These are phyloP conservation scores for Daphne laureola DNA, from an alignment of 441 rosid genomes.

Conservation along the genomic window DNA sequence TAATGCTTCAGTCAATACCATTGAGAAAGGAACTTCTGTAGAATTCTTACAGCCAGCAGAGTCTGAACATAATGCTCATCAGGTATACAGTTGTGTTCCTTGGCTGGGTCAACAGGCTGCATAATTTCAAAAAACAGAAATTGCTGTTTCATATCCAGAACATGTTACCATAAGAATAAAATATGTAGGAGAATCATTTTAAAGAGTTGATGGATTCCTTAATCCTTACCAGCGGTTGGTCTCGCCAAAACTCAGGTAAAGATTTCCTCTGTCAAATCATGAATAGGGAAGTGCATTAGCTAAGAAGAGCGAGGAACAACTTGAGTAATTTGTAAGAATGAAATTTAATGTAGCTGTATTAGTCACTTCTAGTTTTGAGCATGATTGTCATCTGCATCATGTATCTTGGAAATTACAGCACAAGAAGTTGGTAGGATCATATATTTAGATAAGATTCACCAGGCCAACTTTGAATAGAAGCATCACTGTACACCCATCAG, in stretches of 20 bases:
- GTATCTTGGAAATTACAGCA: no score
- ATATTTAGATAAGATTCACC: no score
- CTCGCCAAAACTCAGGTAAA: slow-evolving; percentile 97
- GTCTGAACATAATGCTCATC: slow-evolving; percentile 99
- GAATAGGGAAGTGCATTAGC: background rate
- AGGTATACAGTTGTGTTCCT: slow-evolving; percentile 95
- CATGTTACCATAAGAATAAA: no score
- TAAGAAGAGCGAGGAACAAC: no score
- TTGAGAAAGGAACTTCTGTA: slow-evolving; percentile 4
- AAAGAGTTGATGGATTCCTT: slow-evolving; percentile 24
- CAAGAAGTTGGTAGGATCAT: no score
- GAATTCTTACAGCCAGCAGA: slow-evolving; percentile 67
- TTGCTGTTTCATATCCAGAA: no score
- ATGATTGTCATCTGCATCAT: no score
- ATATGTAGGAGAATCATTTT: no score
- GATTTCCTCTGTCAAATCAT: slow-evolving; percentile 65
- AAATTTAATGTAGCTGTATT: background rate
- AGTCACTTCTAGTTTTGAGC: background rate
- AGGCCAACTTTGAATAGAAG: no score
- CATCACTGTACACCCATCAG: no score
- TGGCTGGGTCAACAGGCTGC: slow-evolving; percentile 71
- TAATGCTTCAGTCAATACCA: background rate
- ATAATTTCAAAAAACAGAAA: slow-evolving; percentile 9
- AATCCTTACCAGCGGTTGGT: slow-evolving; percentile 65
- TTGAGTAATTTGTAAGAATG: no score